A percentile compares a stretch with the other conserved stretches of the same genome.
Evolutionary conservation across 2,329 filamentous ascomycete genomes (phyloP).

Genomic region (Colletotrichum melonis): DNA sequence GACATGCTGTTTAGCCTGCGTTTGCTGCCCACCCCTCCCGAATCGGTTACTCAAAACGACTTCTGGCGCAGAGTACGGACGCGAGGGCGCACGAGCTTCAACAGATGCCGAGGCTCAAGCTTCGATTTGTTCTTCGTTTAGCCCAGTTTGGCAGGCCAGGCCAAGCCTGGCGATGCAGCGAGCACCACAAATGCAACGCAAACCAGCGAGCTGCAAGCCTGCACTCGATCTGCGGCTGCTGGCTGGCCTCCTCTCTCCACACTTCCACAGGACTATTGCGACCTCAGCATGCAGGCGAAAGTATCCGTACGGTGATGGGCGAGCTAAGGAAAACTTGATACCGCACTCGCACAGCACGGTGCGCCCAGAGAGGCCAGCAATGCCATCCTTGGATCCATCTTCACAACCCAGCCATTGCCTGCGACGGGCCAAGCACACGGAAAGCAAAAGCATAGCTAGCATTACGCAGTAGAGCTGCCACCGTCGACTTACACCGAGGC

Average conservation of each 20-base stretch:
- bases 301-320: not conserved
- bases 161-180: conserved; percentile 23
- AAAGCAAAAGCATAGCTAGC: not conserved
- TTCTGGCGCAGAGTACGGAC: not conserved
- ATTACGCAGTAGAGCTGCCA: not conserved
- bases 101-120: conserved; percentile 31
- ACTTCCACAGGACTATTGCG: not conserved
- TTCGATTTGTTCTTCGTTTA: not conserved
- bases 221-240: not conserved
- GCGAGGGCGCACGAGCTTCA: conserved; percentile 30
- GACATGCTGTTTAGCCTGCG: not conserved
- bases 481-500: conserved; percentile 25
- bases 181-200: conserved; percentile 16
- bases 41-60: conserved; percentile 3
- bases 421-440: not conserved
- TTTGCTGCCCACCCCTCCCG: not conserved
- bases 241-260: not conserved
- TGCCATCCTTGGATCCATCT: not conserved
- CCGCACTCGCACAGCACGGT: conserved; percentile 5
- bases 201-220: not conserved
- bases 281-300: not conserved
- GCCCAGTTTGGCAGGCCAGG: not conserved
- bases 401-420: not conserved
- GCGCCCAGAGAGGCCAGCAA: not conserved
- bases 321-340: not conserved